Evolutionary conservation across 108 stramenopile genomes (phyloP), one percentile per base, ranked within the genome.

Genomic region (Schizochytrium sp.): DNA sequence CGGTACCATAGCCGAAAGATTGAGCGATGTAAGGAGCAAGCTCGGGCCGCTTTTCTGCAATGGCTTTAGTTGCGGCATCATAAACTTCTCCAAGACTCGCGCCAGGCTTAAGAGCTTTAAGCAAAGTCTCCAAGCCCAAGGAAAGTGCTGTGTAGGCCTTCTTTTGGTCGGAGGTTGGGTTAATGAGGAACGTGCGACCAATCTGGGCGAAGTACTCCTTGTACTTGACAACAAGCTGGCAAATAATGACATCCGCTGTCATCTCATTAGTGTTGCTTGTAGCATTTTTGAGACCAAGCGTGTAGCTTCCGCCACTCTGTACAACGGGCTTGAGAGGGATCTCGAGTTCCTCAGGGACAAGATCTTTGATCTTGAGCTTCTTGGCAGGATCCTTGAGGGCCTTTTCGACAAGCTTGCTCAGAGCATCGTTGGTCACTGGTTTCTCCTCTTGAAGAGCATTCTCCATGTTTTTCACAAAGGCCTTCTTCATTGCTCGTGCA

Each of bases 221-320:
- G 92, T 94, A 94, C 3, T 91, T 50, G 7, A 89, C 93, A 42
- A 93, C 94, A 64, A 94, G 56, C 19, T 88, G 88, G 88, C 91
- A 91, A 4, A 94, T 44, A 90, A 94, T 91, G 61, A 94, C 69
- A 89, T 94, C 93, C 44, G 64, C 46, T 42, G 57, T 88, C 56
- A 94, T 46, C 7, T 90, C 55, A 17, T 59, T 59, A 15, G 50
- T 12, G 59, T 4, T 49, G 0, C 19, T 19, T 28, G 88, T 12
- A 2, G 28, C 60, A n/a, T 38, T n/a, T 3, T 40, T 13, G 4
- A 91, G 17, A 55, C 91, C 88, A 38, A 93, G 88, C 89, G 92
- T 92, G 90, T 94, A 94, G 28, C 72, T 53, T 10, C 93, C 93
- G 38, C 94, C 94, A 87, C 89, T 90, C 83, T 94, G 93, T 57